phyloP scores from a whole-genome alignment of 225 moss, liverwort and hornwort genomes.

The Takakia lepidozioides region DNA sequence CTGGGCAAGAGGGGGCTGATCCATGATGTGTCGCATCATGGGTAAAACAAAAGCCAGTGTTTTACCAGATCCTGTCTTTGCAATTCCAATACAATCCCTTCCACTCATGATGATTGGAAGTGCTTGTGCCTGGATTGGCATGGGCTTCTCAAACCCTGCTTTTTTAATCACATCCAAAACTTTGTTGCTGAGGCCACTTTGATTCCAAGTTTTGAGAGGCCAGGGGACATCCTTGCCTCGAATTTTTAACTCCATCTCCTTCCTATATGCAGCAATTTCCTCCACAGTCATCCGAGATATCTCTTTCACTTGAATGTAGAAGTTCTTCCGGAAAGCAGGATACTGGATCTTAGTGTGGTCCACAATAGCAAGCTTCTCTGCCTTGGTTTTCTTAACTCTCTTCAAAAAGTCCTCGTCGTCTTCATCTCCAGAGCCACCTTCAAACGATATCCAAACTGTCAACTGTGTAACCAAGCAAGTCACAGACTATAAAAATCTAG shows the following conservation, averaged over 20 bases:
- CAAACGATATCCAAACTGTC: neutral
- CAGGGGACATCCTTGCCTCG: constrained; percentile 93
- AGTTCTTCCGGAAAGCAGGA: constrained; percentile 75
- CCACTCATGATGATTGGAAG: constrained; percentile 97
- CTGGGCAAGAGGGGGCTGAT: constrained; percentile 80
- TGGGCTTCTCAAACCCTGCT: constrained; percentile 84
- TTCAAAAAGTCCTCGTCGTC: constrained; percentile 99
- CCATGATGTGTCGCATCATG: constrained; percentile 97
- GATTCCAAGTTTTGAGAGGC: constrained; percentile 97
- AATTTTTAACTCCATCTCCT: constrained; percentile 87
- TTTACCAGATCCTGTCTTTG: constrained; percentile 98
- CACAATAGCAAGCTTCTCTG: constrained; percentile 88
- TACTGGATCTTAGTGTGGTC: constrained; percentile 96
- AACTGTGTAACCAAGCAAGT: too few species aligned
- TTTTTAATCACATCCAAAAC: constrained; percentile 89
- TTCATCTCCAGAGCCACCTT: constrained; percentile 76
- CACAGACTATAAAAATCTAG: too few species aligned
- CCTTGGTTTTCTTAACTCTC: constrained; percentile 95
- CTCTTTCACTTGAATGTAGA: constrained; percentile 97
- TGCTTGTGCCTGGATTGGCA: constrained; percentile 94
- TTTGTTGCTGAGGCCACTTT: constrained; percentile 92
- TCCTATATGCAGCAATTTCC: constrained; percentile 68
- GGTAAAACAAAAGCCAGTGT: constrained; percentile 95
- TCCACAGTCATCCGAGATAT: constrained; percentile 82
- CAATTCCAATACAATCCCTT: constrained; percentile 96